These are phyloP conservation scores for Agapanthus africanus DNA, from an alignment of 106 monocot species.

Conservation along the genomic window DNA sequence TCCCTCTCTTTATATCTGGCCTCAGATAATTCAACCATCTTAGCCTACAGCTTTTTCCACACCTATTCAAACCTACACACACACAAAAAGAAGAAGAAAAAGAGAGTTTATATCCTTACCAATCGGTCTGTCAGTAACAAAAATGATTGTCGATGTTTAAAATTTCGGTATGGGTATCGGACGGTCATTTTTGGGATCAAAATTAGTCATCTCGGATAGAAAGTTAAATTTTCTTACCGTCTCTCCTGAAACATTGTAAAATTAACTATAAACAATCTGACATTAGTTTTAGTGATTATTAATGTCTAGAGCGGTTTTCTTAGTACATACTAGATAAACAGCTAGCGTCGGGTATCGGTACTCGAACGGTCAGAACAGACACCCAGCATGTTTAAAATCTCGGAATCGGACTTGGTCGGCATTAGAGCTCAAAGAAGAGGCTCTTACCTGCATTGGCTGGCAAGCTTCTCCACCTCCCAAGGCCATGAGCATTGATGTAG, in stretches of 20 bases:
- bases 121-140: too few species aligned
- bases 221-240: too few species aligned
- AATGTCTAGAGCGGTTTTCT: background rate
- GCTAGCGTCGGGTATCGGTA: background rate
- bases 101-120: too few species aligned
- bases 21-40: constrained; percentile 9
- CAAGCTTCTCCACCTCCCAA: constrained; percentile 49
- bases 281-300: background rate
- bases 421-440: background rate
- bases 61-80: constrained; percentile 9
- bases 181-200: too few species aligned
- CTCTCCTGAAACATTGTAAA: too few species aligned
- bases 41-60: constrained; percentile 10
- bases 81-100: background rate
- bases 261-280: background rate
- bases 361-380: too few species aligned
- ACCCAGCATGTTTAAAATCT: too few species aligned
- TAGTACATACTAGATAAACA: background rate
- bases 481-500: constrained; percentile 45
- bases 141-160: background rate
- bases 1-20: constrained; percentile 12
- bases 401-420: background rate
- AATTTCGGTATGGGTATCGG: too few species aligned
- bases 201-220: too few species aligned
- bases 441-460: constrained; percentile 51